Conservation (phyloP, 169 alveolate genomes). For the Plasmodium relictum region DNA sequence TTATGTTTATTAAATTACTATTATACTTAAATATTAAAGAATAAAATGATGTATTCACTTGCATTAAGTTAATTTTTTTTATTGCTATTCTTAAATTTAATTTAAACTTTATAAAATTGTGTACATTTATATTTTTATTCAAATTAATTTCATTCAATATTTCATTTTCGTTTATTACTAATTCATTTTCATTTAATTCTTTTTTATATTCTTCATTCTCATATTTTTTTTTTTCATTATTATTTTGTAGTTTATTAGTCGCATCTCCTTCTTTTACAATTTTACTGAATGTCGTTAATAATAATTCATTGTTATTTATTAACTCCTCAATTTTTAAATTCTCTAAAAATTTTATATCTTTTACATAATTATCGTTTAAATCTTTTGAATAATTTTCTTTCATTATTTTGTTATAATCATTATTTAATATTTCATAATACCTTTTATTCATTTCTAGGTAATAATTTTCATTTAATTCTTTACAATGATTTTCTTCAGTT, state of each 20-base stretch:
- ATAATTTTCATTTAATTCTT: slow-evolving; percentile 15
- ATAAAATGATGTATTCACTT: slow-evolving; percentile 26
- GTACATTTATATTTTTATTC: slow-evolving; percentile 15
- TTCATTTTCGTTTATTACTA: slow-evolving; percentile 34
- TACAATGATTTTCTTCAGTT: slow-evolving; percentile 3
- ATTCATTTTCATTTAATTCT: background rate
- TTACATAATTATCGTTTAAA: slow-evolving; percentile 19
- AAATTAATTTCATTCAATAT: slow-evolving; percentile 22
- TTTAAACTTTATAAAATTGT: slow-evolving; percentile 44
- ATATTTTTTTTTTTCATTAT: background rate
- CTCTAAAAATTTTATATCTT: slow-evolving; percentile 33
- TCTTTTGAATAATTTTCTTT: slow-evolving; percentile 34
- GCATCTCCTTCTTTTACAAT: background rate
- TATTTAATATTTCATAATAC: slow-evolving; percentile 32
- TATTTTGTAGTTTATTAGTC: background rate
- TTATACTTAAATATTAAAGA: slow-evolving; percentile 21
- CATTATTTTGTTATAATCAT: slow-evolving; percentile 22
- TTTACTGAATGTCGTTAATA: background rate
- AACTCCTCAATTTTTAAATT: slow-evolving; percentile 17
- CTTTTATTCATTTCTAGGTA: slow-evolving; percentile 48
- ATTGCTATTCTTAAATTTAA: slow-evolving; percentile 55
- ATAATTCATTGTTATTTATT: slow-evolving; percentile 2
- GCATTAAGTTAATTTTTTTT: slow-evolving; percentile 23
- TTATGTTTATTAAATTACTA: slow-evolving; percentile 7
- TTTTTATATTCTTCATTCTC: slow-evolving; percentile 13